A percentile compares a stretch with the other conserved stretches of the same genome.
Conservation (phyloP, 768 basidiomycete genomes). For the Boletus pseudopeckii region DNA sequence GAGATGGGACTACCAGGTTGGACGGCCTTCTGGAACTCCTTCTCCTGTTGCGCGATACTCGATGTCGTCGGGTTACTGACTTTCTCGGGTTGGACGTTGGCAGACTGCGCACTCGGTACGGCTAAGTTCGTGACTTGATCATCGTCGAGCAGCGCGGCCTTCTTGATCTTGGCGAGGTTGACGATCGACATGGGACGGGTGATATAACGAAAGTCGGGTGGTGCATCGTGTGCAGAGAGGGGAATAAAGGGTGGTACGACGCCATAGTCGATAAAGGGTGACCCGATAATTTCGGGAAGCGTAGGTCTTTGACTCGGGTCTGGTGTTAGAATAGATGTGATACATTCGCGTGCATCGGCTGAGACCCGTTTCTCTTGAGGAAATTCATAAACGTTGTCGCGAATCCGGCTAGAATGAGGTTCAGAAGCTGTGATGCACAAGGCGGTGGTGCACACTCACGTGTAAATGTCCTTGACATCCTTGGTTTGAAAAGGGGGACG, state of each 20-base stretch:
- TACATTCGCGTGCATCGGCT: conserved; percentile 66
- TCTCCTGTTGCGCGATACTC: conserved; percentile 82
- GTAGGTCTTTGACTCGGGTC: conserved; percentile 81
- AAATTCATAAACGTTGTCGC: conserved; percentile 91
- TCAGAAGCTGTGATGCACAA: not conserved
- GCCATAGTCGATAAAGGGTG: conserved; percentile 80
- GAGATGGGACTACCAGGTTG: conserved; percentile 95
- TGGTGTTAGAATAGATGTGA: conserved; percentile 81
- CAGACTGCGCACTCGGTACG: conserved; percentile 36
- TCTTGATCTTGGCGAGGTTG: conserved; percentile 70
- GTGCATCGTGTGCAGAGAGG: conserved; percentile 65
- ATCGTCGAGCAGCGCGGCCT: conserved; percentile 59
- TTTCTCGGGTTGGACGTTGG: conserved; percentile 16
- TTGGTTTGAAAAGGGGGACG: conserved; percentile 99
- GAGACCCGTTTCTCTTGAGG: conserved; percentile 75
- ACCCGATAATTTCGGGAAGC: conserved; percentile 79
- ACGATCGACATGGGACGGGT: conserved; percentile 53
- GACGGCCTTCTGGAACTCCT: conserved; percentile 94
- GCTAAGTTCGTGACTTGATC: conserved; percentile 48
- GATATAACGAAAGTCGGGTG: conserved; percentile 75
- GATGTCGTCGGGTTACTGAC: conserved; percentile 45
- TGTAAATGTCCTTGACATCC: conserved; percentile 95
- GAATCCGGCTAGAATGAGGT: conserved; percentile 65
- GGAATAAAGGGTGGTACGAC: conserved; percentile 81
- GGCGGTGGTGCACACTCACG: conserved; percentile 45